Evolutionary conservation across 2,329 filamentous ascomycete species (phyloP), one percentile per base, ranked within the genome.

Genomic region (Pseudogymnoascus sp.): DNA sequence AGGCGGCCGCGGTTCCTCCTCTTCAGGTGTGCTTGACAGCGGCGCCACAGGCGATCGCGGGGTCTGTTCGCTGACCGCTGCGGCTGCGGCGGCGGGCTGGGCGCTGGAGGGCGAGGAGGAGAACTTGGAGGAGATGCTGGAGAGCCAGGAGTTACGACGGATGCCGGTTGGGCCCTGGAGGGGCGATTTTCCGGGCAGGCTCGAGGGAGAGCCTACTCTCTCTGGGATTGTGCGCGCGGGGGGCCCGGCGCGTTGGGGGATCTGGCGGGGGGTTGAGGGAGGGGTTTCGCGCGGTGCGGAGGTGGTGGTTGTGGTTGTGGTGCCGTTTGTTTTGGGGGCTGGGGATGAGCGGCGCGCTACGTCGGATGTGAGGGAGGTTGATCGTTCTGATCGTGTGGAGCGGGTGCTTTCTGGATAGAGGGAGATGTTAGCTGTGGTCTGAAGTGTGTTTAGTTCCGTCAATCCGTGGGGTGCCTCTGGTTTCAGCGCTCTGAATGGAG

Each of bases 101-200:
- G 64, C 28, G 70, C 70, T 60, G 70, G 74, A 61, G 68, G 81
- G 75, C 16, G 79, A 78, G 28, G 85, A 86, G 2, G 90, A 92
- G 77, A 97, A 96, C 74, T 96, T 97, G 68, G 91, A 93, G 67
- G 91, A 96, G 68, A 97, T 86, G 72, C 87, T 96, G 63, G 90
- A 91, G 71, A 97, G 93, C 95, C 95, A 99, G 12, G 93, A 96
- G 66, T 87, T 88, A 63, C 85, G 78, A 67, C 91, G 64, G 7
- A 65, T 61, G 4, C 25, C n/a, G 8, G 46, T 53, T 53, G 46
- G n/a, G n/a, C 46, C 46, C 8, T 9, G 46, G 7, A 37, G 37
- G 5, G 34, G n/a, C 1, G 31, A 60, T 37, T 60, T 63, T 5
- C 16, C 34, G 16, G 56, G 31, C 3, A 40, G 9, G 11, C 56